A percentile compares a stretch with the other conserved stretches of the same genome.
These are phyloP conservation scores for Bromus sterilis DNA, from an alignment of 176 grass and related monocot genomes.

Conservation along the genomic window DNA sequence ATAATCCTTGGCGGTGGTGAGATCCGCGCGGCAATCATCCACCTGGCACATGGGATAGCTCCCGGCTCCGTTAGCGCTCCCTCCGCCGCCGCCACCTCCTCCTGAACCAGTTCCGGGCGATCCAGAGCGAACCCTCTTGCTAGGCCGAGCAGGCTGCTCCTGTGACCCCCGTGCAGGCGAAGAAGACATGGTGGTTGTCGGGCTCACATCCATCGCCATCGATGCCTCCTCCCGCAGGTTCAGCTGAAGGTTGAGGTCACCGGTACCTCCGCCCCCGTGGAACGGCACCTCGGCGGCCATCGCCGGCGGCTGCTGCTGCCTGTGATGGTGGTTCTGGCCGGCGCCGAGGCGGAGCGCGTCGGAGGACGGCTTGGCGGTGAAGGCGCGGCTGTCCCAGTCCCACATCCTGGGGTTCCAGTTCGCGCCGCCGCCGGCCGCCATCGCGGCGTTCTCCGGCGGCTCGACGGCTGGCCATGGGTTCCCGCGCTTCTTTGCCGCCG, in stretches of 20 bases:
- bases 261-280: conserved; percentile 10
- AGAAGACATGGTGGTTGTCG: conserved; percentile 19
- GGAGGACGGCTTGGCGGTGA: conserved; percentile 52
- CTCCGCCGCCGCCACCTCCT: not conserved
- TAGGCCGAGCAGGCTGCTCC: conserved; percentile 44
- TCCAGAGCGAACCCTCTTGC: conserved; percentile 74
- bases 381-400: conserved; percentile 82
- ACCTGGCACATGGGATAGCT: conserved; percentile 96
- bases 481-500: conserved; percentile 31
- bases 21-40: conserved; percentile 85
- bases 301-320: not conserved
- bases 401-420: conserved; percentile 89
- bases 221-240: conserved; percentile 23
- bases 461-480: conserved; percentile 23
- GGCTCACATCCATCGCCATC: conserved; percentile 20
- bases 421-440: conserved; percentile 7
- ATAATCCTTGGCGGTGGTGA: conserved; percentile 87
- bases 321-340: conserved; percentile 16
- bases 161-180: not conserved
- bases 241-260: conserved; percentile 56
- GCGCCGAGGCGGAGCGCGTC: conserved; percentile 12
- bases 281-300: not conserved
- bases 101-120: conserved; percentile 51
- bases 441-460: not conserved
- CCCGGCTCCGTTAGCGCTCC: conserved; percentile 9